Conservation (phyloP, 2,329 filamentous ascomycete species). For the Sclerotinia nivalis region DNA sequence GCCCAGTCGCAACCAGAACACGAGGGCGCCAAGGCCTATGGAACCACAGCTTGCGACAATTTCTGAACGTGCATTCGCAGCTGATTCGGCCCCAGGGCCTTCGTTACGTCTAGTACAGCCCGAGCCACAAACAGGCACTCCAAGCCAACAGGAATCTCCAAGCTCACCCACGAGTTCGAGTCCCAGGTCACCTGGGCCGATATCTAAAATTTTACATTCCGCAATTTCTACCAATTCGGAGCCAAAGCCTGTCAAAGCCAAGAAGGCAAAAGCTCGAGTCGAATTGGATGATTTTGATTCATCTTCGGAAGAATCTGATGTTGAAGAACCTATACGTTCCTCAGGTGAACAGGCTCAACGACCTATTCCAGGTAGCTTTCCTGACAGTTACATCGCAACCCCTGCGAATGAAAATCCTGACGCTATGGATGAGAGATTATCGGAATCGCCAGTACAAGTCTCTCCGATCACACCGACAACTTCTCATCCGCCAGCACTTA, state of each 20-base stretch:
- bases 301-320: constrained; percentile 45
- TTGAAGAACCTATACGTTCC: constrained; percentile 36
- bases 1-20: constrained; percentile 32
- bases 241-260: constrained; percentile 56
- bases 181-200: constrained; percentile 43
- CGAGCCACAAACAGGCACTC: constrained; percentile 36
- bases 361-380: constrained; percentile 41
- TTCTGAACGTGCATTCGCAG: constrained; percentile 35
- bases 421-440: constrained; percentile 50
- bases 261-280: constrained; percentile 60
- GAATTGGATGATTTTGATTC: constrained; percentile 69
- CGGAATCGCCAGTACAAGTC: constrained; percentile 69
- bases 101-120: constrained; percentile 40
- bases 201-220: constrained; percentile 48
- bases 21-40: constrained; percentile 30
- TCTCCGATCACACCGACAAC: constrained; percentile 54
- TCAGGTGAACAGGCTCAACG: constrained; percentile 35
- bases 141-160: constrained; percentile 34
- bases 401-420: constrained; percentile 41
- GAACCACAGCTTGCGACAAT: constrained; percentile 35
- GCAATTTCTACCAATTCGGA: constrained; percentile 47
- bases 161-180: constrained; percentile 42
- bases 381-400: constrained; percentile 39
- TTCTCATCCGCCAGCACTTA: constrained; percentile 63
- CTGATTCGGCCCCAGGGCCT: constrained; percentile 35